phyloP scores from a whole-genome alignment of 2,329 filamentous ascomycete genomes.

The Hypoxylon sp. region DNA sequence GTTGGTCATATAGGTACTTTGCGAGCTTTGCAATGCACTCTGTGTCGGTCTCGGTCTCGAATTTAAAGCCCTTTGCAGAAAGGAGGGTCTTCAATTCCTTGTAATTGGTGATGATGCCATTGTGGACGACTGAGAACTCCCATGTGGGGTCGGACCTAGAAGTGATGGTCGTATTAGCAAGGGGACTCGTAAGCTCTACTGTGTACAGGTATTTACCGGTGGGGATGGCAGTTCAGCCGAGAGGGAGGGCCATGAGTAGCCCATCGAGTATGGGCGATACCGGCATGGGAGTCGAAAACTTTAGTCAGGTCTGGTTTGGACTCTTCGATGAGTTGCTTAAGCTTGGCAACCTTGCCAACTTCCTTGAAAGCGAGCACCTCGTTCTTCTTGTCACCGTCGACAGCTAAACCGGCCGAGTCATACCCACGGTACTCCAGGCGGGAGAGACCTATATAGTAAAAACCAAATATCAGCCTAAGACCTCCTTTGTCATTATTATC shows the following conservation, averaged over 20 bases:
- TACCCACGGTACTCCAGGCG: slow-evolving; percentile 99
- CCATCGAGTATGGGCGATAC: slow-evolving; percentile 99
- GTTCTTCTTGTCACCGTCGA: slow-evolving; percentile 99
- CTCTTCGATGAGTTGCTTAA: slow-evolving; percentile 92
- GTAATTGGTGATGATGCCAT: slow-evolving; percentile 99
- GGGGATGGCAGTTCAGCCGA: slow-evolving; percentile 96
- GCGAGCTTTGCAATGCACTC: slow-evolving; percentile 99
- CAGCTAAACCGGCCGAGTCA: slow-evolving; percentile 94
- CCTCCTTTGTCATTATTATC: not conserved
- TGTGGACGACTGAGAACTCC: slow-evolving; percentile 98
- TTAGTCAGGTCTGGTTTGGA: slow-evolving; percentile 88
- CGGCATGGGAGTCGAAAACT: slow-evolving; percentile 97
- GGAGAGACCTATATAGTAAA: slow-evolving; percentile 77
- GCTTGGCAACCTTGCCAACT: slow-evolving; percentile 98
- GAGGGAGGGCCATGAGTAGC: slow-evolving; percentile 97
- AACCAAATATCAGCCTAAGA: slow-evolving; percentile 50
- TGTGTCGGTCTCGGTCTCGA: slow-evolving; percentile 99
- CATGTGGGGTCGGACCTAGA: slow-evolving; percentile 91
- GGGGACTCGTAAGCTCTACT: slow-evolving; percentile 46
- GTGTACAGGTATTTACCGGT: slow-evolving; percentile 76
- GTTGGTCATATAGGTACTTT: slow-evolving; percentile 97
- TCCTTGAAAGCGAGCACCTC: slow-evolving; percentile 98
- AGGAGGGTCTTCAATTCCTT: slow-evolving; percentile 98
- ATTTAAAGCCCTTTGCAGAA: slow-evolving; percentile 94
- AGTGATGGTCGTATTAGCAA: slow-evolving; percentile 46